These are phyloP conservation scores for Seminavis robusta DNA, from an alignment of 108 stramenopile genomes.

Conservation along the genomic window DNA sequence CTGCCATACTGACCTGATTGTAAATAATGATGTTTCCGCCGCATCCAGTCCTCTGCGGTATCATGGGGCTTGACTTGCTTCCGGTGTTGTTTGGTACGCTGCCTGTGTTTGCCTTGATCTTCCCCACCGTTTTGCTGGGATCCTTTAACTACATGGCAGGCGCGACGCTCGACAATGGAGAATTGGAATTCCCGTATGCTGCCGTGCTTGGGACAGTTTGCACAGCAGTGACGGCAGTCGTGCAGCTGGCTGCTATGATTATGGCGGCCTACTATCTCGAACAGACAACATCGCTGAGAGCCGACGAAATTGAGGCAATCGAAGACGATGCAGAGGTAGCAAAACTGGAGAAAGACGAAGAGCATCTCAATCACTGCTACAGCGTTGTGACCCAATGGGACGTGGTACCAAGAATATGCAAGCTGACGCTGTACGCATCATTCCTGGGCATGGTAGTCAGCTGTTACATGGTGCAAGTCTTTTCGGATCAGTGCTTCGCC, in stretches of 20 bases:
- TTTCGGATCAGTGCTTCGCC: conserved; percentile 33
- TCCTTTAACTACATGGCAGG: conserved; percentile 48
- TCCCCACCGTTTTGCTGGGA: conserved; percentile 57
- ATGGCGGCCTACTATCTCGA: conserved; percentile 58
- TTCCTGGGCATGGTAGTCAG: conserved; percentile 30
- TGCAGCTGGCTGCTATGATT: conserved; percentile 55
- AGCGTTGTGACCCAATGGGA: conserved; percentile 35
- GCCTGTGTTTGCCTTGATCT: conserved; percentile 50
- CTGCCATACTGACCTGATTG: too few species aligned
- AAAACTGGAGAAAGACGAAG: conserved; percentile 41
- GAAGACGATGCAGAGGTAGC: conserved; percentile 47
- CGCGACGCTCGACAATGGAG: conserved; percentile 24
- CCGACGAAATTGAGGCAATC: conserved; percentile 41
- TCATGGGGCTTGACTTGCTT: conserved; percentile 46
- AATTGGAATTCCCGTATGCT: conserved; percentile 39
- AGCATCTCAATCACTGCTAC: conserved; percentile 37
- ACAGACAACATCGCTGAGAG: conserved; percentile 20
- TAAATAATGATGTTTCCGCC: too few species aligned
- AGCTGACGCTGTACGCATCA: conserved; percentile 16
- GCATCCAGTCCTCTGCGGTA: conserved; percentile 62
- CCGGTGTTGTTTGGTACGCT: conserved; percentile 61
- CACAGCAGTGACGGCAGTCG: conserved; percentile 36
- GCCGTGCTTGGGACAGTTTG: conserved; percentile 38
- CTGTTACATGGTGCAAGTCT: conserved; percentile 57
- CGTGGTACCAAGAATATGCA: conserved; percentile 20